Conservation (phyloP, 2,329 filamentous ascomycete species). For the Fusarium nygamai region DNA sequence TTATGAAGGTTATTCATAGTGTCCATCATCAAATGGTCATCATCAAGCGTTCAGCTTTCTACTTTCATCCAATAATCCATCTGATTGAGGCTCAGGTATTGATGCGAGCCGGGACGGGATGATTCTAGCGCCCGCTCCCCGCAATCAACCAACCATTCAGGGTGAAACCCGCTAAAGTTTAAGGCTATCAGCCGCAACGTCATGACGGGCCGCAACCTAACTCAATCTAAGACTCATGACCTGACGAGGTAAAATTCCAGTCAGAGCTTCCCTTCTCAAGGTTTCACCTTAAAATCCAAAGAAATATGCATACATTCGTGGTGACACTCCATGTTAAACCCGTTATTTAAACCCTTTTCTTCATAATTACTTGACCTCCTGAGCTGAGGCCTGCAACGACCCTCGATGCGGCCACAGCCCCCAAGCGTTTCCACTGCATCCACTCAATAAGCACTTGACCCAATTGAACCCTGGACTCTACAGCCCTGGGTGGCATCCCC, state of each 20-base stretch:
- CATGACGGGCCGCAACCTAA: not conserved
- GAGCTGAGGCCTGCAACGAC: slow-evolving; percentile 19
- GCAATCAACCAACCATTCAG: slow-evolving; percentile 14
- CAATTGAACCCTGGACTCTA: slow-evolving; percentile 29
- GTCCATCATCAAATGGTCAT: not conserved
- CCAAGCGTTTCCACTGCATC: slow-evolving; percentile 5
- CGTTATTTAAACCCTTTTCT: not conserved
- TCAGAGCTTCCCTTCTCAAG: not conserved
- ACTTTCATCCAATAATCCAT: not conserved
- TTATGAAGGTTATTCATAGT: not conserved
- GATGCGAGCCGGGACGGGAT: not conserved
- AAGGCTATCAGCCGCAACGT: slow-evolving; percentile 7
- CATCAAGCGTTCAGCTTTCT: not conserved
- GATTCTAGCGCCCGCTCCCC: slow-evolving; percentile 27
- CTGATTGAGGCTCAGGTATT: not conserved
- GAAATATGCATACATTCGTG: not conserved
- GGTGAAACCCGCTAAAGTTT: slow-evolving; percentile 9
- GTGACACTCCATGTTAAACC: not conserved
- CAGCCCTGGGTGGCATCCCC: slow-evolving; percentile 26
- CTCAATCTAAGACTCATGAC: not conserved
- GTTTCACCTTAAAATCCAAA: not conserved
- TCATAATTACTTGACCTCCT: not conserved
- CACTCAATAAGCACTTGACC: slow-evolving; percentile 25
- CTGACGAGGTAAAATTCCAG: not conserved
- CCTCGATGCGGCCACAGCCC: slow-evolving; percentile 10